These are phyloP conservation scores for Sphaerulina vaccinii DNA, from an alignment of 2,329 filamentous ascomycete genomes.

Conservation along the genomic window DNA sequence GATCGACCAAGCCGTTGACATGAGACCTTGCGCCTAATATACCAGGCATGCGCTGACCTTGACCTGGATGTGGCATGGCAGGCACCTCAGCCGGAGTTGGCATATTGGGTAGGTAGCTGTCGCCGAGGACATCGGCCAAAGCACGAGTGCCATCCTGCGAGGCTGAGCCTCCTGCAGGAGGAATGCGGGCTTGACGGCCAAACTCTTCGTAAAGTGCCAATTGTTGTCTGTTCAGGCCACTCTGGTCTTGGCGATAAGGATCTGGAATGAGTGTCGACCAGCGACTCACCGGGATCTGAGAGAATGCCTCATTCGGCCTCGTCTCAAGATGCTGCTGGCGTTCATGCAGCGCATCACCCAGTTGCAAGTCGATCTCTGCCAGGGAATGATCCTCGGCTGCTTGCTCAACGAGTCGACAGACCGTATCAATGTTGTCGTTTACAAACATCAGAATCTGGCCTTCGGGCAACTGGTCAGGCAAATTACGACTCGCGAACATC, in stretches of 20 bases:
- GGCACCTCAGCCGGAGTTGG: slow-evolving; percentile 63
- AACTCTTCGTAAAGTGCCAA: slow-evolving; percentile 97
- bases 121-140: slow-evolving; percentile 62
- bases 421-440: slow-evolving; percentile 92
- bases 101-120: slow-evolving; percentile 62
- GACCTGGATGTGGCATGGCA: slow-evolving; percentile 58
- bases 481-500: slow-evolving; percentile 64
- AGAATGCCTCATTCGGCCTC: slow-evolving; percentile 79
- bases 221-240: slow-evolving; percentile 77
- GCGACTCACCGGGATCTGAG: slow-evolving; percentile 74
- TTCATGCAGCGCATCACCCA: slow-evolving; percentile 74
- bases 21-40: slow-evolving; percentile 37
- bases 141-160: slow-evolving; percentile 61
- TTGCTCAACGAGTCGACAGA: slow-evolving; percentile 91
- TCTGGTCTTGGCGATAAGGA: slow-evolving; percentile 81
- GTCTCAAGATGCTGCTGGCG: slow-evolving; percentile 73
- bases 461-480: slow-evolving; percentile 76
- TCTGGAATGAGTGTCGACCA: slow-evolving; percentile 94
- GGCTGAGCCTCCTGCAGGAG: slow-evolving; percentile 49
- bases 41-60: slow-evolving; percentile 46
- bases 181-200: slow-evolving; percentile 72
- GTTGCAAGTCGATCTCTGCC: slow-evolving; percentile 91
- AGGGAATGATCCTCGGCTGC: slow-evolving; percentile 91
- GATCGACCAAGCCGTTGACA: slow-evolving; percentile 61
- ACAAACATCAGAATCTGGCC: slow-evolving; percentile 98